A percentile compares a stretch with the other conserved stretches of the same genome.
These are phyloP conservation scores for Dentipellis sp. DNA, from an alignment of 768 basidiomycete genomes.

Conservation along the genomic window DNA sequence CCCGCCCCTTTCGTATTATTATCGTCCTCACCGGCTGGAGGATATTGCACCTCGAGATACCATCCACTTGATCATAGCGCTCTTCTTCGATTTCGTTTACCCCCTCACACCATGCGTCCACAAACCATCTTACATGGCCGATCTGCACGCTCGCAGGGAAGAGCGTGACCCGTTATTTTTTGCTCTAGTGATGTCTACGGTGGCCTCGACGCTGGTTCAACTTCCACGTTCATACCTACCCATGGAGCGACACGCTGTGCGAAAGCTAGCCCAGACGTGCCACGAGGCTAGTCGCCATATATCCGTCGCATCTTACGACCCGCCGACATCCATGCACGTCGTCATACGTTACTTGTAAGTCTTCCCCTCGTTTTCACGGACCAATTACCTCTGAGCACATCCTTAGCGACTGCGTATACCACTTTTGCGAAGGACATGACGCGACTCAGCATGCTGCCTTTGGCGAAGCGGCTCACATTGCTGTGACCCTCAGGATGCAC, in stretches of 20 bases:
- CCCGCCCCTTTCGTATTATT: slow-evolving; percentile 62
- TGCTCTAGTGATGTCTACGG: slow-evolving; percentile 81
- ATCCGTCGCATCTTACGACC: slow-evolving; percentile 73
- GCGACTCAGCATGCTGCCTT: slow-evolving; percentile 84
- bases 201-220: slow-evolving; percentile 83
- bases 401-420: slow-evolving; percentile 69
- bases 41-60: slow-evolving; percentile 77
- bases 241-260: slow-evolving; percentile 77
- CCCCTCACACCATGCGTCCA: slow-evolving; percentile 87
- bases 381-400: slow-evolving; percentile 3
- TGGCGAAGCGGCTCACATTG: slow-evolving; percentile 79
- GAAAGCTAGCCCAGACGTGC: slow-evolving; percentile 75
- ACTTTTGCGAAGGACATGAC: slow-evolving; percentile 84
- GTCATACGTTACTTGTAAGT: slow-evolving; percentile 85
- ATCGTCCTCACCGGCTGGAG: slow-evolving; percentile 69
- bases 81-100: slow-evolving; percentile 93
- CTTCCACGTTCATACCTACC: slow-evolving; percentile 83
- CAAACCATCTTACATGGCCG: slow-evolving; percentile 88
- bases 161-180: slow-evolving; percentile 88
- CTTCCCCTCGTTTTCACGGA: background rate
- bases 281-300: slow-evolving; percentile 79
- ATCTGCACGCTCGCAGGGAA: slow-evolving; percentile 69
- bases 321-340: slow-evolving; percentile 76
- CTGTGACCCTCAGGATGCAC: slow-evolving; percentile 76
- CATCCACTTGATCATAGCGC: slow-evolving; percentile 70